Evolutionary conservation across 2,329 filamentous ascomycete species (phyloP).

Genomic region (Achaetomium macrosporum): DNA sequence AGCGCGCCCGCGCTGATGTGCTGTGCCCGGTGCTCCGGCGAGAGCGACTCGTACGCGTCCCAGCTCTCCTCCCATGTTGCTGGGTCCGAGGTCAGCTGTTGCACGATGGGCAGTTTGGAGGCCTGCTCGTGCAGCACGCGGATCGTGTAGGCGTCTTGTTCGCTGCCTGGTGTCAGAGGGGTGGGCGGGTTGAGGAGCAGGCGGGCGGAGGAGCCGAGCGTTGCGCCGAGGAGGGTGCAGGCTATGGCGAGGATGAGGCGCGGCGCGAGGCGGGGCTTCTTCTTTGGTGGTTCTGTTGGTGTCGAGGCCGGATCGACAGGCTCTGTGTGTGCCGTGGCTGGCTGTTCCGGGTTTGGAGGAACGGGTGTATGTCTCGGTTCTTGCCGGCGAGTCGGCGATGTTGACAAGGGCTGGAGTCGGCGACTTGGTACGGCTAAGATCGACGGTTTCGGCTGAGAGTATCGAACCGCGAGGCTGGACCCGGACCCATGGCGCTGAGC

Average conservation of each 20-base stretch:
- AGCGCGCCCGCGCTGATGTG: conserved; percentile 40
- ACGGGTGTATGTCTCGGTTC: conserved; percentile 9
- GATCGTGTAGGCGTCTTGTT: conserved; percentile 38
- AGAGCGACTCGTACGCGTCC: conserved; percentile 35
- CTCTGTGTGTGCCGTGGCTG: neutral
- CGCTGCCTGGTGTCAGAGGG: conserved; percentile 34
- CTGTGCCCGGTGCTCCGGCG: conserved; percentile 14
- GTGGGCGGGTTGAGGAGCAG: conserved; percentile 40
- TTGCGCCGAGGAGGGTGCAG: conserved; percentile 38
- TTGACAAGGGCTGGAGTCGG: conserved; percentile 13
- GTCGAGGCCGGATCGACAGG: neutral
- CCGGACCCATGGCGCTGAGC: neutral
- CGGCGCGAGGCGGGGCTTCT: conserved; percentile 16
- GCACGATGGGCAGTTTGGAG: conserved; percentile 42
- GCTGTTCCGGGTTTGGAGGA: neutral
- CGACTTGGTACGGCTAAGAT: neutral
- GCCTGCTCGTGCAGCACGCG: conserved; percentile 38
- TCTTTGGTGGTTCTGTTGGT: conserved; percentile 12
- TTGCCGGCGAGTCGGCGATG: conserved; percentile 7
- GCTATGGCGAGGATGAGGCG: conserved; percentile 28
- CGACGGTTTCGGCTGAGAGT: neutral
- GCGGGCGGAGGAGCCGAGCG: conserved; percentile 34
- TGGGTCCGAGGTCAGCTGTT: conserved; percentile 39
- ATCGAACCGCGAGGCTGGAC: neutral
- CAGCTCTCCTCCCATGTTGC: conserved; percentile 26